Conservation (phyloP, 768 basidiomycete genomes). For the Auriscalpium orientale region DNA sequence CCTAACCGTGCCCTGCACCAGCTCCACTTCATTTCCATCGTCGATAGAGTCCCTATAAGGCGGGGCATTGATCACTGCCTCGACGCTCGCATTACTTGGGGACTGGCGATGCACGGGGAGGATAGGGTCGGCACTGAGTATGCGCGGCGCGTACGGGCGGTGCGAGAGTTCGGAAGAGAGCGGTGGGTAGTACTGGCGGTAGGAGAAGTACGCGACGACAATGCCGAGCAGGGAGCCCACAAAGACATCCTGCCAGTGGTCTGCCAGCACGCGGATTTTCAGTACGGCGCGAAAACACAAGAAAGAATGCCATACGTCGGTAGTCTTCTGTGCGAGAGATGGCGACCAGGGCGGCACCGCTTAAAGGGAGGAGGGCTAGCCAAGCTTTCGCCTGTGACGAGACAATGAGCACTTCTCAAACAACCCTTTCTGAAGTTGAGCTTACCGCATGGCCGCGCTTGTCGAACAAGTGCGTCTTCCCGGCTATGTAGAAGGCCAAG, state of each 20-base stretch:
- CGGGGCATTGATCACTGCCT: too few species aligned
- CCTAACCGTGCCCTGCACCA: conserved; percentile 23
- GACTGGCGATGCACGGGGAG: conserved; percentile 31
- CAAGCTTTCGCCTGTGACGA: conserved; percentile 57
- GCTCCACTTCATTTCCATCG: conserved; percentile 7
- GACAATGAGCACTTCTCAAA: background rate
- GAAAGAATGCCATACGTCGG: conserved; percentile 44
- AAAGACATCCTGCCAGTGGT: conserved; percentile 90
- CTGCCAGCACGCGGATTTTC: conserved; percentile 29
- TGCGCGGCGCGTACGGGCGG: conserved; percentile 65
- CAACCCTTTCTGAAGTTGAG: background rate
- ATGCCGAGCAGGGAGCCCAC: conserved; percentile 74
- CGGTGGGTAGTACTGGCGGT: conserved; percentile 80
- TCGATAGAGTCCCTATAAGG: conserved; percentile 13
- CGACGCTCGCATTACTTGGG: too few species aligned
- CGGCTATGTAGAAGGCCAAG: conserved; percentile 81
- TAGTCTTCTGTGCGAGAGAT: conserved; percentile 90
- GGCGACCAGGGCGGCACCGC: conserved; percentile 71
- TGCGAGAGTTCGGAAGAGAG: conserved; percentile 57
- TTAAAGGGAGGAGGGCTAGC: conserved; percentile 70
- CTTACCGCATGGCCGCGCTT: conserved; percentile 61
- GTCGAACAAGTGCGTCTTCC: conserved; percentile 90
- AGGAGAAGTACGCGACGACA: conserved; percentile 61
- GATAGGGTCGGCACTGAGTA: conserved; percentile 34
- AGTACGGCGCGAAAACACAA: conserved; percentile 8